phyloP scores from a whole-genome alignment of 2,329 filamentous ascomycete species.

The Madurella fahalii region DNA sequence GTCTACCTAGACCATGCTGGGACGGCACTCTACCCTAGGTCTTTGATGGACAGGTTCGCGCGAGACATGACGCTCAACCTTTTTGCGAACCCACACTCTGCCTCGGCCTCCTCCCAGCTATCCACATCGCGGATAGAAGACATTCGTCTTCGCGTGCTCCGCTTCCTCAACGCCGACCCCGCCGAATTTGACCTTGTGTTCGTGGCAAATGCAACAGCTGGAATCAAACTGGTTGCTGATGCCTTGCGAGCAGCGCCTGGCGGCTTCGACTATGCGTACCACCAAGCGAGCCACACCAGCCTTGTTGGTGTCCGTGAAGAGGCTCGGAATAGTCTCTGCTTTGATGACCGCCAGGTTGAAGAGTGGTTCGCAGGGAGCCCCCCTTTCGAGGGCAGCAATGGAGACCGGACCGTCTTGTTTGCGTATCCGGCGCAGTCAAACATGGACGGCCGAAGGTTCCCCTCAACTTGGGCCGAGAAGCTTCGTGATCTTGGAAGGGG shows the following conservation, averaged over 20 bases:
- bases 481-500: conserved; percentile 21
- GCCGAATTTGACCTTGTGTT: conserved; percentile 84
- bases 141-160: conserved; percentile 64
- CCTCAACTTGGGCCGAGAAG: conserved; percentile 40
- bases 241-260: conserved; percentile 61
- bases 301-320: conserved; percentile 75
- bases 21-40: conserved; percentile 79
- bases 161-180: conserved; percentile 78
- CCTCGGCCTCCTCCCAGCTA: conserved; percentile 73
- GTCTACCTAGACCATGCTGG: conserved; percentile 92
- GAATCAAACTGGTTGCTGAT: conserved; percentile 81
- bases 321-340: conserved; percentile 60
- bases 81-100: conserved; percentile 90
- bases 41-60: conserved; percentile 74
- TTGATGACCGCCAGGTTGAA: conserved; percentile 61
- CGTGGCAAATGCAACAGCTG: conserved; percentile 87
- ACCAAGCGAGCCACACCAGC: conserved; percentile 81
- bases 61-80: conserved; percentile 73
- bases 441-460: conserved; percentile 76
- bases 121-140: conserved; percentile 73
- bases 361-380: conserved; percentile 54
- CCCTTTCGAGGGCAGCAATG: conserved; percentile 29
- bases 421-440: conserved; percentile 91
- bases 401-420: conserved; percentile 48
- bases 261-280: conserved; percentile 83